Percentiles rank a stretch among this genome's conserved stretches.
phyloP scores from a whole-genome alignment of 2,329 filamentous ascomycete species.

The Trichoderma guizhouense region DNA sequence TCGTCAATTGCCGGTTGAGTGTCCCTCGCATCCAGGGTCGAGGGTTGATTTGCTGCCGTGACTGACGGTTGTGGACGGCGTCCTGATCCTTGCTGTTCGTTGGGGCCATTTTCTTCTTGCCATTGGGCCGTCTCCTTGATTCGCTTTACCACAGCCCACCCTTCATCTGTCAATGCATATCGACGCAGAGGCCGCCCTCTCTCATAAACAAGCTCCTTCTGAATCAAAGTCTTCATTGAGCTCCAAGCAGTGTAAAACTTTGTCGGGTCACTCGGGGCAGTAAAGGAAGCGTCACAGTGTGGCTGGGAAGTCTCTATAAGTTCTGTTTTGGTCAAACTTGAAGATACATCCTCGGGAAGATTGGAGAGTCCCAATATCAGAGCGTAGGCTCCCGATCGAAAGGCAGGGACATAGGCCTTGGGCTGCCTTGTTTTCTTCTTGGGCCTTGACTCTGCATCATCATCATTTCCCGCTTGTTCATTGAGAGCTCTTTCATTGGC shows the following conservation, averaged over 20 bases:
- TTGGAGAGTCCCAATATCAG: slow-evolving; percentile 65
- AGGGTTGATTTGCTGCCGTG: not conserved
- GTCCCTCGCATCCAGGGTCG: not conserved
- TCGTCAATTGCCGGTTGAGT: not conserved
- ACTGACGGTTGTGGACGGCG: not conserved
- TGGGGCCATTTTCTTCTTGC: slow-evolving; percentile 26
- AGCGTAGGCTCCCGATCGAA: slow-evolving; percentile 73
- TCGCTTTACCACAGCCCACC: slow-evolving; percentile 68
- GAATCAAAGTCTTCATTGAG: slow-evolving; percentile 71
- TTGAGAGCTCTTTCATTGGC: slow-evolving; percentile 30
- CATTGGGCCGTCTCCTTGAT: slow-evolving; percentile 54
- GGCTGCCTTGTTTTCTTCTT: slow-evolving; percentile 57
- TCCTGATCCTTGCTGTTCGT: not conserved
- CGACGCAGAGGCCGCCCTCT: slow-evolving; percentile 64
- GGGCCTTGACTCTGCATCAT: slow-evolving; percentile 35
- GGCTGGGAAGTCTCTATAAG: slow-evolving; percentile 68
- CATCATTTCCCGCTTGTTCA: slow-evolving; percentile 35
- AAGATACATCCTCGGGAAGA: slow-evolving; percentile 49
- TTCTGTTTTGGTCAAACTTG: slow-evolving; percentile 63
- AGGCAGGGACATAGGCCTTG: slow-evolving; percentile 67
- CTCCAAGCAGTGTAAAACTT: slow-evolving; percentile 79
- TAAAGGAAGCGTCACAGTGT: slow-evolving; percentile 71
- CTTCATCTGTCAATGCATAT: slow-evolving; percentile 72
- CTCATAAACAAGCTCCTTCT: slow-evolving; percentile 72
- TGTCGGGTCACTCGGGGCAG: slow-evolving; percentile 60